Evolutionary conservation across 1,284 basidiomycete species (phyloP), one percentile per base, ranked within the genome.

Genomic region (Ustilago lituana): DNA sequence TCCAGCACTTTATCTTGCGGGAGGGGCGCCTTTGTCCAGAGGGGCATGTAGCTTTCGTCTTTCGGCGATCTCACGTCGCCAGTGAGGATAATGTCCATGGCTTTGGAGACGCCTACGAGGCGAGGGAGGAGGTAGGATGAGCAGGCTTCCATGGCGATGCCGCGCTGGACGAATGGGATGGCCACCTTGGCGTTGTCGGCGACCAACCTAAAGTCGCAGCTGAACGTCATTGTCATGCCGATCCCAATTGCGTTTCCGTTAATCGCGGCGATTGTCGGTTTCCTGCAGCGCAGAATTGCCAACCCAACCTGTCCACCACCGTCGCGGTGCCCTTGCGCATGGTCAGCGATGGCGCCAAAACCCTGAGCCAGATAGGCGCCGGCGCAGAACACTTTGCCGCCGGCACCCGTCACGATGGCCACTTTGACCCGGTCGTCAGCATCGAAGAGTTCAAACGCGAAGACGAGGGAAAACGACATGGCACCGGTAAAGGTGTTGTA

Each of bases 181-280:
- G 53, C 76, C 11, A 78, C 55, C 29, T 77, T 78, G 17, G 76
- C 74, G 20, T 54, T 65, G 0, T 70, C 49, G 1, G 63, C 59
- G 8, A 69, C 45, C 29, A 74, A 19, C 5, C 74, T 35, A 17
- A 74, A 68, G 19, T 76, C 74, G 40, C 66, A 73, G 5, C 53
- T 35, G 6, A 76, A 46, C 31, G 52, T 53, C 71, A 76, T 68
- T 4, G 74, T 77, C n/a, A 76, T 33, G 14, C 76, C 76, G 38
- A 78, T 73, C 7, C 76, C 76, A 12, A 78, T 76, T 1, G 74
- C 68, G 31, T 67, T 73, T 19, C 76, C 76, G 38, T 78, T 77
- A 17, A 78, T 67, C 5, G 76, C 76, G 2, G 74, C 76, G 20
- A 78, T 73, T 17, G 43, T 57, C 2, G 66, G 66, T 26, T 78